phyloP scores from a whole-genome alignment of 2,329 filamentous ascomycete species.

The Claviceps africana region DNA sequence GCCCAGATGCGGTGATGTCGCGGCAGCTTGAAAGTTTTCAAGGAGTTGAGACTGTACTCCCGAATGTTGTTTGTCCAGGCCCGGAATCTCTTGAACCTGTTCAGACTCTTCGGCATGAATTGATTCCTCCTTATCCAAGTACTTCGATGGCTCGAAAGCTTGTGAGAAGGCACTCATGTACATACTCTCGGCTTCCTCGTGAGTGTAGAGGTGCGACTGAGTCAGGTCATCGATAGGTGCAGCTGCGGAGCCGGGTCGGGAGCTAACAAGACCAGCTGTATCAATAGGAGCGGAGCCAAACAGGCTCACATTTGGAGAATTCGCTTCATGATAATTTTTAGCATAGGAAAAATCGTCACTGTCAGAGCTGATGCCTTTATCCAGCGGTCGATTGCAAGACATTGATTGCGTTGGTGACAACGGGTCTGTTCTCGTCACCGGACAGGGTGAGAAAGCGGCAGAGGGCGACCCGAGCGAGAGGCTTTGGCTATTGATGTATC shows the following conservation, averaged over 20 bases:
- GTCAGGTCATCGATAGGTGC: slow-evolving; percentile 34
- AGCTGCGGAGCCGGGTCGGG: background rate
- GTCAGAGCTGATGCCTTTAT: background rate
- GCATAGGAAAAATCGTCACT: background rate
- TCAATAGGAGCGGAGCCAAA: background rate
- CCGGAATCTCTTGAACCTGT: background rate
- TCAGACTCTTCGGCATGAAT: background rate
- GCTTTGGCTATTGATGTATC: slow-evolving; percentile 23
- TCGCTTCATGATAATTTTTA: background rate
- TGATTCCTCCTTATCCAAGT: background rate
- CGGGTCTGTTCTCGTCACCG: slow-evolving; percentile 6
- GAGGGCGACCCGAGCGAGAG: background rate
- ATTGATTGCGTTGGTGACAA: slow-evolving; percentile 2
- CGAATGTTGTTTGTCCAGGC: background rate
- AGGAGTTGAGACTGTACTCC: background rate
- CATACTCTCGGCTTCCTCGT: slow-evolving; percentile 74
- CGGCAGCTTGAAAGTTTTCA: background rate
- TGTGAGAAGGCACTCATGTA: slow-evolving; percentile 63
- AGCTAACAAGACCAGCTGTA: background rate
- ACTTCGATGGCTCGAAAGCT: slow-evolving; percentile 13
- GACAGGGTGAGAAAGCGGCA: slow-evolving; percentile 16
- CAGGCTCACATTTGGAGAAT: background rate
- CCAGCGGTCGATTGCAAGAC: slow-evolving; percentile 8
- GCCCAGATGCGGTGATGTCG: background rate
- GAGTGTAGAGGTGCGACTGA: slow-evolving; percentile 58